A percentile compares a stretch with the other conserved stretches of the same genome.
Evolutionary conservation across 495 filamentous ascomycete genomes (phyloP).

Genomic region (Aeminium ludgeri): DNA sequence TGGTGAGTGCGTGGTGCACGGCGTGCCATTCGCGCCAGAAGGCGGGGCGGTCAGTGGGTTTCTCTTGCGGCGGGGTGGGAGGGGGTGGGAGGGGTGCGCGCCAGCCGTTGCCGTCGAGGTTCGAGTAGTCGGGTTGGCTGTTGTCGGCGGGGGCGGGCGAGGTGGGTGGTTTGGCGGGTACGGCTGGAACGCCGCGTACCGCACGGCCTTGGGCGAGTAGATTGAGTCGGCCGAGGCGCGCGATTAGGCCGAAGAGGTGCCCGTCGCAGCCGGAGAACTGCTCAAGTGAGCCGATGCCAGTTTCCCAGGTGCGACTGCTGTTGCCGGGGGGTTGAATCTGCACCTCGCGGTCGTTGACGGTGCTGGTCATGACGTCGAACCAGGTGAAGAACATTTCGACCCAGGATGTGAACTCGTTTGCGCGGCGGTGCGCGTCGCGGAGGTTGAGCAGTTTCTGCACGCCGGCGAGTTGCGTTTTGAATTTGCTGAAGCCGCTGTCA

Average conservation of each 20-base stretch:
- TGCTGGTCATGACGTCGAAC: slow-evolving; percentile 86
- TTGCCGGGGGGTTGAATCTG: slow-evolving; percentile 57
- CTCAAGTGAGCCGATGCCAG: slow-evolving; percentile 64
- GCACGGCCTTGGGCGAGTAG: slow-evolving; percentile 56
- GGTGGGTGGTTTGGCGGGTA: slow-evolving; percentile 26
- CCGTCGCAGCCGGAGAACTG: slow-evolving; percentile 75
- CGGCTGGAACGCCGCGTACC: slow-evolving; percentile 28
- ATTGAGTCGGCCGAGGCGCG: slow-evolving; percentile 54
- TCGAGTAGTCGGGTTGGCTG: too few relatives aligned
- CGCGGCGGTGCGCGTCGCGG: slow-evolving; percentile 45
- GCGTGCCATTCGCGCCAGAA: slow-evolving; percentile 85
- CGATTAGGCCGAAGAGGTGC: slow-evolving; percentile 28
- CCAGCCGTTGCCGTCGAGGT: slow-evolving; percentile 51
- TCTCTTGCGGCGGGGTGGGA: slow-evolving; percentile 19
- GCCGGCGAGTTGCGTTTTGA: slow-evolving; percentile 84
- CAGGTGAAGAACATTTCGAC: slow-evolving; percentile 93
- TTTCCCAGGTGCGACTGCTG: slow-evolving; percentile 46
- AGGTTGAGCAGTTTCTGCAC: slow-evolving; percentile 83
- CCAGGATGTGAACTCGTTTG: slow-evolving; percentile 63
- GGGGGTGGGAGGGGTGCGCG: slow-evolving; percentile 18
- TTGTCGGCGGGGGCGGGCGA: slow-evolving; percentile 20
- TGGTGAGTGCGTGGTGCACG: slow-evolving; percentile 56
- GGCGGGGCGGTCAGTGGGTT: slow-evolving; percentile 37
- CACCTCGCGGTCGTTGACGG: slow-evolving; percentile 82
- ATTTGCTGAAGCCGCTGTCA: slow-evolving; percentile 79